Evolutionary conservation across 1,139 yeast genomes (phyloP).

Genomic region (Kluyveromyces sp.): DNA sequence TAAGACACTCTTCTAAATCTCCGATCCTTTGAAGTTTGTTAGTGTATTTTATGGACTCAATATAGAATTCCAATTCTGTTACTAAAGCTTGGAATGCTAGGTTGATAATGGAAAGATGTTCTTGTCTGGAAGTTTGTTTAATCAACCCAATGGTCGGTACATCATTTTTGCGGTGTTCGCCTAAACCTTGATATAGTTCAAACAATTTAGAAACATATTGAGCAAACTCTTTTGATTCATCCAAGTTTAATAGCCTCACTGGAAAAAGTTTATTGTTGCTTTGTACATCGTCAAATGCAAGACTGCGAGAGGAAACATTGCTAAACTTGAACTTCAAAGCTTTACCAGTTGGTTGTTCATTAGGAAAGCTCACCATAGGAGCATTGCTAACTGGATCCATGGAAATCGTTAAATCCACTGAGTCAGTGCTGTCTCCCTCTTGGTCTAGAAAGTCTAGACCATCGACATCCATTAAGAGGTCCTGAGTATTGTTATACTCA

Average conservation of each 20-base stretch:
- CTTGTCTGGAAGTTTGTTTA: constrained; percentile 26
- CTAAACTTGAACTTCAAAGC: constrained; percentile 37
- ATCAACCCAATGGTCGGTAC: constrained; percentile 35
- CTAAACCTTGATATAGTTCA: constrained; percentile 33
- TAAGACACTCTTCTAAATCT: constrained; percentile 41
- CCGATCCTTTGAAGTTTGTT: constrained; percentile 23
- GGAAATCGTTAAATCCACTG: constrained; percentile 25
- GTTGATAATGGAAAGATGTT: constrained; percentile 30
- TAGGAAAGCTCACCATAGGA: constrained; percentile 32
- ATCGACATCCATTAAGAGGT: constrained; percentile 25
- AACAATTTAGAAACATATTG: constrained; percentile 34
- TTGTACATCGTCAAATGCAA: constrained; percentile 33
- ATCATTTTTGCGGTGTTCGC: constrained; percentile 32
- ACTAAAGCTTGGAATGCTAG: constrained; percentile 31
- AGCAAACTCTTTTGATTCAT: constrained; percentile 31
- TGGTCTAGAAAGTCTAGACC: constrained; percentile 23
- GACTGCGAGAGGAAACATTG: constrained; percentile 35
- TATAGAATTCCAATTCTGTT: constrained; percentile 30
- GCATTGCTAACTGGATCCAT: constrained; percentile 35
- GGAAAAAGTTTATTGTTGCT: constrained; percentile 32
- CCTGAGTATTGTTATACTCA: constrained; percentile 19
- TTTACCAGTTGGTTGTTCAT: constrained; percentile 27
- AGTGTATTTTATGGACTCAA: constrained; percentile 22
- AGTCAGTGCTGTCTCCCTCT: constrained; percentile 14
- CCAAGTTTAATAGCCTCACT: constrained; percentile 32